Base-by-base conservation (phyloP, 75 land plant species). In the Larix kaempferi region DNA sequence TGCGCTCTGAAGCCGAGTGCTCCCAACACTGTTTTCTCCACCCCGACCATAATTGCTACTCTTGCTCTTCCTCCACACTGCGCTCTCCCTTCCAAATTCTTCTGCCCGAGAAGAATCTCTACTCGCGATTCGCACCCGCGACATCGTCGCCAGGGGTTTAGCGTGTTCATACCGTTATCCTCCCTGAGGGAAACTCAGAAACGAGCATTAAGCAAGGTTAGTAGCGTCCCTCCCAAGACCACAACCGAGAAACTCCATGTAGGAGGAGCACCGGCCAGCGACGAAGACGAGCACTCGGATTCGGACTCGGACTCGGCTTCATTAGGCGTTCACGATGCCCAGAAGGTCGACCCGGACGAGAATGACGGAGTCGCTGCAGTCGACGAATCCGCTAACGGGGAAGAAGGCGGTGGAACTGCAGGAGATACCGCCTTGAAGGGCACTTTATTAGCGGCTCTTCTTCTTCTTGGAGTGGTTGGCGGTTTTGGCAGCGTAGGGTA, bases 381-480 rank as follows among this genome's bases (percentile, higher is more conserved):
- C 1, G 71, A 23, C n/a, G 80, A 39, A 57, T 78, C 35, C 16
- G 74, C 16, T 17, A 63, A 23, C 2, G 80, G 44, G 2, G 82
- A 75, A 13, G 79, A 58, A 23, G 80, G 76, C 54, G 74, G 60
- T 3, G 74, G 11, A 35, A 11, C 73, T 37, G 81, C 17, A 13
- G 79, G 79, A 22, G 86, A 74, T 21, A 54, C 84, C 37, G 98
- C 99, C 0, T 67, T 92, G n/a, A 92, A 86, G 58, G 99, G 99
- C 57, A 88, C 98, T 6, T 16, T 96, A 19, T 87, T 91, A 72
- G 99, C 95, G 10, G 91, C 93, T 0, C 66, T 91, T 67, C 26
- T 92, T 78, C 85, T 96, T 29, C 74, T 94, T 1, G 98, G 91
- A 3, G 89, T 89, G 27, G 88, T 96, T 57, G 99, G 95, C 16